Conservation (phyloP, 768 basidiomycete genomes). For the Brasilioporus rufonigricans region DNA sequence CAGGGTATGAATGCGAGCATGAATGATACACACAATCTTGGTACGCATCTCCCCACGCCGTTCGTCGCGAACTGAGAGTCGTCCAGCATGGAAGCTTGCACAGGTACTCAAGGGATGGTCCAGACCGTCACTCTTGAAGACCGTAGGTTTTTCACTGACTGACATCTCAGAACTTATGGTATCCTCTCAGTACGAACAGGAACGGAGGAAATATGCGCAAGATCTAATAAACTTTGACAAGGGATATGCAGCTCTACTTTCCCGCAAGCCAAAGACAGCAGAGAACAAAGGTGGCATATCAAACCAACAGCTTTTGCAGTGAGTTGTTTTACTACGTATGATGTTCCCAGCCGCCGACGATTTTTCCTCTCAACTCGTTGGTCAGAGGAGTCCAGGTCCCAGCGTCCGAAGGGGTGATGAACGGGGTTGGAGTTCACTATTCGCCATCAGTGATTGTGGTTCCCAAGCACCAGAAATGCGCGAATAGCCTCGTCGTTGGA, state of each 20-base stretch:
- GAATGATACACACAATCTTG: not conserved
- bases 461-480: not conserved
- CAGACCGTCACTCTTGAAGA: not conserved
- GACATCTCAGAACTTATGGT: not conserved
- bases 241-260: not conserved
- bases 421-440: not conserved
- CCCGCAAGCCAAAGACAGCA: not conserved
- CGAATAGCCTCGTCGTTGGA: not conserved
- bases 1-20: not conserved
- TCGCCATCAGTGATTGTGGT: not conserved
- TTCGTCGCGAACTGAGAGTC: not conserved
- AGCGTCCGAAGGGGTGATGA: not conserved
- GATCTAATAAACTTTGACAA: not conserved
- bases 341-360: not conserved
- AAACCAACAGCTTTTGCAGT: not conserved
- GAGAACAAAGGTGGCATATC: not conserved
- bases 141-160: not conserved
- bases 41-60: not conserved
- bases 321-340: not conserved
- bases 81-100: not conserved
- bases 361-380: not conserved
- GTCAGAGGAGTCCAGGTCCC: not conserved
- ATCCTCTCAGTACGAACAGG: conserved; percentile 1
- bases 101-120: not conserved
- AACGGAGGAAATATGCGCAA: not conserved